These are phyloP conservation scores for Pythium dissimile DNA, from an alignment of 352 stramenopile species.

Conservation along the genomic window DNA sequence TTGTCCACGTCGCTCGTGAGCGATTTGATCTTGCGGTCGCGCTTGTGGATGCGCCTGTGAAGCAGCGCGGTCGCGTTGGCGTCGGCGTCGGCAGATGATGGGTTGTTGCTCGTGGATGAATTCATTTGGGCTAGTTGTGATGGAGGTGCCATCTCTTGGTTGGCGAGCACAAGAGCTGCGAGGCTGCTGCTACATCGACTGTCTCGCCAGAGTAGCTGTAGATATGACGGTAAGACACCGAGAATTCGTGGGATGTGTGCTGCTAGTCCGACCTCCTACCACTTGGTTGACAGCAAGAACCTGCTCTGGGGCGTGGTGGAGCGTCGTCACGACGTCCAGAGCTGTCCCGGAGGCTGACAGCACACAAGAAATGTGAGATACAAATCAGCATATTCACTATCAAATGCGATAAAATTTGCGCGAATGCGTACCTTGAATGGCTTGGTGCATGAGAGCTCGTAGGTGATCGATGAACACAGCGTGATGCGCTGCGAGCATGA, in stretches of 20 bases:
- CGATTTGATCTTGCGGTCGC: slow-evolving; percentile 55
- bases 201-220: slow-evolving; percentile 12
- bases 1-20: slow-evolving; percentile 33
- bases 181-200: background rate
- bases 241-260: background rate
- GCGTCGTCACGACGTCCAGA: background rate
- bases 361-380: background rate
- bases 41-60: slow-evolving; percentile 28
- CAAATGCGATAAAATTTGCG: background rate
- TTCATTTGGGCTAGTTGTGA: background rate
- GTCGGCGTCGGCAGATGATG: background rate
- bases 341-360: background rate
- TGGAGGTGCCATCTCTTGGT: background rate
- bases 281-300: background rate
- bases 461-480: slow-evolving; percentile 5
- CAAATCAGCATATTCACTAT: background rate
- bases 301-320: background rate
- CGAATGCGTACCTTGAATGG: slow-evolving; percentile 1
- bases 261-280: background rate
- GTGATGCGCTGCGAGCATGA: slow-evolving; percentile 12
- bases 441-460: background rate
- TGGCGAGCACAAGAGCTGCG: background rate
- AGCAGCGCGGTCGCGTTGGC: background rate
- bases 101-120: background rate
- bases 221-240: background rate